Conservation (phyloP, 495 filamentous ascomycete genomes). For the Neurospora sp. region DNA sequence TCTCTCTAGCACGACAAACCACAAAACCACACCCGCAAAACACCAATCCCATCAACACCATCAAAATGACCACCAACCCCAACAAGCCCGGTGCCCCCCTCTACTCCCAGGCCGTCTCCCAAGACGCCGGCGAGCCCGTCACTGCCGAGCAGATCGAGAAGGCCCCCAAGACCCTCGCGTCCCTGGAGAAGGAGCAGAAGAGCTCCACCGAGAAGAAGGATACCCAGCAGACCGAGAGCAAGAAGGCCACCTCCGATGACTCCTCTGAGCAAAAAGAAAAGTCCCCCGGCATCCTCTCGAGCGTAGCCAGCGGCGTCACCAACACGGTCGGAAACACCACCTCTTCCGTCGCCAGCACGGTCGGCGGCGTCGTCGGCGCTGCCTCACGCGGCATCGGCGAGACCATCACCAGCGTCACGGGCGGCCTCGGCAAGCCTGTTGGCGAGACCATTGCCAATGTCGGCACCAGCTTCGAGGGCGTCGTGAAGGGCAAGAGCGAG, state of each 20-base stretch:
- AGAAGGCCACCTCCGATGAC: background rate
- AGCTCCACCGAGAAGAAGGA: background rate
- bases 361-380: conserved; percentile 59
- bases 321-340: conserved; percentile 45
- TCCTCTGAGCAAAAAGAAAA: background rate
- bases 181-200: background rate
- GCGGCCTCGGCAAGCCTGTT: conserved; percentile 52
- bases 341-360: conserved; percentile 60
- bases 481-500: conserved; percentile 33
- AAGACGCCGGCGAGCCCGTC: background rate
- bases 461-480: conserved; percentile 51
- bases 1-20: background rate
- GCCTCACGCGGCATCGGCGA: conserved; percentile 42
- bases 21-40: background rate
- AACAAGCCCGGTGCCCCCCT: background rate
- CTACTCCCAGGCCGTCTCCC: background rate
- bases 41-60: background rate
- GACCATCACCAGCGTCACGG: conserved; percentile 40
- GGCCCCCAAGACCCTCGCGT: background rate
- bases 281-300: background rate
- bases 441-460: conserved; percentile 54
- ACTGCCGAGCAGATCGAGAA: background rate
- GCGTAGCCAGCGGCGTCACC: conserved; percentile 45
- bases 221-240: background rate
- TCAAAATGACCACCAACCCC: background rate